Evolutionary conservation across 2,329 filamentous ascomycete species (phyloP), one percentile per base, ranked within the genome.

Genomic region (Pseudodiploospora longispora): DNA sequence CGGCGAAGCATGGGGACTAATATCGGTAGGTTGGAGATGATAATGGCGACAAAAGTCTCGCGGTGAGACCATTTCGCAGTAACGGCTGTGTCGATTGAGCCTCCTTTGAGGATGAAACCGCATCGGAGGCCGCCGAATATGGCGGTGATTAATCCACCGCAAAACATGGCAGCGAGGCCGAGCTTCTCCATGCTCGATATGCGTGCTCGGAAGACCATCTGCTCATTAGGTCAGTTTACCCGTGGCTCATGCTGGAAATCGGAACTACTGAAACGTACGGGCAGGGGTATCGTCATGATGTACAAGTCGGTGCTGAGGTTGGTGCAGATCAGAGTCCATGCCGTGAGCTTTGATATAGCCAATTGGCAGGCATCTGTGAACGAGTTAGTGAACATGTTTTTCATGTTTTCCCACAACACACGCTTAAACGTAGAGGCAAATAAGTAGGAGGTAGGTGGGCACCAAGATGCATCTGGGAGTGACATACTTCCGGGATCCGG

Each of bases 221-320:
- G 69, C 48, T 67, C 65, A 4, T 49, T 32, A 8, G 19, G 19
- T 19, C 3, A 19, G 19, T 19, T 19, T 19, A 19, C 19, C 19
- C 19, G 19, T 19, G 19, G 55, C 51, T 6, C 53, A 36, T 10
- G 10, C 6, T 6, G 59, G 48, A 68, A 56, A 6, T 50, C 59
- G 4, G 63, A 62, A 42, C 58, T 56, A 59, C 61, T 68, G 1
- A 66, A 19, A 4, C 34, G 58, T 58, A 78, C 72, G 3, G 76
- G 75, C 5, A 77, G 62, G 0, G 76, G 75, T 33, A 80, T 79
- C 30, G 68, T 68, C 44, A 80, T 71, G 10, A 81, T 64, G 49
- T 80, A 81, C 1, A 78, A 41, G 50, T 81, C 78, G 3, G 77
- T 81, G 2, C 61, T 51, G 2, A 78, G 67, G 50, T 79, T 81